These are phyloP conservation scores for Discostella pseudostelligera DNA, from an alignment of 108 stramenopile species.

Conservation along the genomic window DNA sequence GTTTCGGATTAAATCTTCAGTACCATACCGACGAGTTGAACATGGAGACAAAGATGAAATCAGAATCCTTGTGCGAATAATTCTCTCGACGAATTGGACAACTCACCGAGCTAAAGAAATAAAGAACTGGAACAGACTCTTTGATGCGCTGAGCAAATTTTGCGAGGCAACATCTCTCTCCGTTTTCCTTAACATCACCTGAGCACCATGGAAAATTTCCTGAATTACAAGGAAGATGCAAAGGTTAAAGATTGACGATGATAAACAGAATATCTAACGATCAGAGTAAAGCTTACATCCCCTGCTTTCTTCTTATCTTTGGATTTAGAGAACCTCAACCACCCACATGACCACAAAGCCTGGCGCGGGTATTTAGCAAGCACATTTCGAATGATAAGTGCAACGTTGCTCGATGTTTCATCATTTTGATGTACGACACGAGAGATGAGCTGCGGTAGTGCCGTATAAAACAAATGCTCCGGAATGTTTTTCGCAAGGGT, in stretches of 20 bases:
- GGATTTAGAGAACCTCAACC: conserved; percentile 65
- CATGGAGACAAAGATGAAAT: conserved; percentile 1
- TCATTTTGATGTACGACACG: conserved; percentile 60
- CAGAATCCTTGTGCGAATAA: too few relatives aligned
- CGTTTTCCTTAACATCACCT: conserved; percentile 50
- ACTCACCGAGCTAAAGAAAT: conserved; percentile 65
- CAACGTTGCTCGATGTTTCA: conserved; percentile 63
- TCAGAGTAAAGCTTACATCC: conserved; percentile 29
- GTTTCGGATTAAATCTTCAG: conserved; percentile 19
- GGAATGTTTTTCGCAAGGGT: conserved; percentile 56
- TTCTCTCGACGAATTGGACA: too few relatives aligned
- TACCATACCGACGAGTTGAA: neutral
- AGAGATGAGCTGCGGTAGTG: conserved; percentile 82
- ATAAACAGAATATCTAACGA: neutral
- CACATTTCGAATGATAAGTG: conserved; percentile 61
- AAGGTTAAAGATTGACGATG: neutral
- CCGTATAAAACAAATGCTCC: conserved; percentile 74
- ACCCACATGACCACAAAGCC: conserved; percentile 88
- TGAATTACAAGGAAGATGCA: conserved; percentile 1
- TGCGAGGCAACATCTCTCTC: conserved; percentile 38
- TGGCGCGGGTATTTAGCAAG: conserved; percentile 76
- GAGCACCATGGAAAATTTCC: conserved; percentile 74
- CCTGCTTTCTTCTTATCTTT: conserved; percentile 59
- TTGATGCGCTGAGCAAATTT: conserved; percentile 53
- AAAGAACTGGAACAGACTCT: conserved; percentile 62